Percentiles rank a stretch among this genome's conserved stretches.
phyloP scores from a whole-genome alignment of 2,329 filamentous ascomycete genomes.

The Hysterium pulicare region DNA sequence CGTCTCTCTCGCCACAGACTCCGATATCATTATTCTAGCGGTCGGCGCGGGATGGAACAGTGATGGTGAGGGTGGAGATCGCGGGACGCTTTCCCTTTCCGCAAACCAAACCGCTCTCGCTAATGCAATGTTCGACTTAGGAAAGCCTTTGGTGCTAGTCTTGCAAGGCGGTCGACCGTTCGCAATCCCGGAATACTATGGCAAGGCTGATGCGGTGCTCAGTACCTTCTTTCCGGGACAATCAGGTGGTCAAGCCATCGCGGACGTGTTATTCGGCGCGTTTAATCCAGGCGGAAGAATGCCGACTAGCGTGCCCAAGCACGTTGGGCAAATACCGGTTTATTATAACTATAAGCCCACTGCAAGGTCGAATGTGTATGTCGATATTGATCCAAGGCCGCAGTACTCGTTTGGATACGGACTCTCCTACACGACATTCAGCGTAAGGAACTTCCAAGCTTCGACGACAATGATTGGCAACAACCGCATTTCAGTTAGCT shows the following conservation, averaged over 20 bases:
- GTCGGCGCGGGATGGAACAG: conserved; percentile 46
- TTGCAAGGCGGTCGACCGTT: conserved; percentile 44
- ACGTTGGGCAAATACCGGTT: conserved; percentile 59
- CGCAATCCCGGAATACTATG: conserved; percentile 40
- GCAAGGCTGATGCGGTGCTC: conserved; percentile 39
- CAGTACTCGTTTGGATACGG: conserved; percentile 62
- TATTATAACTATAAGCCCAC: conserved; percentile 57
- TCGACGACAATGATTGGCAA: conserved; percentile 16
- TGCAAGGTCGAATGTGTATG: conserved; percentile 62
- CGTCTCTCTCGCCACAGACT: conserved; percentile 30
- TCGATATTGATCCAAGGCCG: conserved; percentile 48
- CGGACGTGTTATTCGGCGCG: conserved; percentile 68
- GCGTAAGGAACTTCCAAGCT: conserved; percentile 22
- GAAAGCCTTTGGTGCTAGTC: conserved; percentile 42
- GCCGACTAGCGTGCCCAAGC: conserved; percentile 62
- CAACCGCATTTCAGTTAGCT: no score
- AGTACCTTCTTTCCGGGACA: conserved; percentile 55
- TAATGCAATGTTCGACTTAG: conserved; percentile 35
- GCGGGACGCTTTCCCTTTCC: conserved; percentile 37
- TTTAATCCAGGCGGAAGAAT: conserved; percentile 69
- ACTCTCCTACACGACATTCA: conserved; percentile 63
- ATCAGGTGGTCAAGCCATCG: conserved; percentile 72
- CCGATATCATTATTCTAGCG: conserved; percentile 41
- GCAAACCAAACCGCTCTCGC: conserved; percentile 39
- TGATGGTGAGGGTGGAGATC: conserved; percentile 44